Base-by-base conservation (phyloP, 164 flowering plant genomes). In the Aristolochia californica region DNA sequence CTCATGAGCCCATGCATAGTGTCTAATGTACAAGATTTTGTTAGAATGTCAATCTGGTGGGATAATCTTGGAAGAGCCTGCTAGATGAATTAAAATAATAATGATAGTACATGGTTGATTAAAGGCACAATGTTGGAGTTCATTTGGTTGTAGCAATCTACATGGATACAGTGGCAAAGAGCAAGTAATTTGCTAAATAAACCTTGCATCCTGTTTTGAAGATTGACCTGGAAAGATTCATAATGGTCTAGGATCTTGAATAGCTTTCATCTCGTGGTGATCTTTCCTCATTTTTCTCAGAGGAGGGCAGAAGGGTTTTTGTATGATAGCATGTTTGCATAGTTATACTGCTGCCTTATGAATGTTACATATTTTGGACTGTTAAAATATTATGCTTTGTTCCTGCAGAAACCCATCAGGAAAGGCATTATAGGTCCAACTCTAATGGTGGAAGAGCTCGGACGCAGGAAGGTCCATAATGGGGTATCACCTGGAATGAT, bases 371-470 rank as follows among this genome's bases (percentile, higher is more conserved):
- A 34, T 34, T 8, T 34, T 5, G 40, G 40, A n/a, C 10, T 34
- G 40, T 34, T 34, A n/a, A n/a, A n/a, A n/a, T 7, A 34, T 3
- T 34, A 5, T 34, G 4, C 40, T 34, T 7, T 34, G 11, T 34
- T 34, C 40, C 40, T 77, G 72, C 78, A 88, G 96, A 81, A 75
- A 73, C 96, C 99, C n/a, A 87, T 89, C 30, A 72, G 96, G 74
- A 83, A 66, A 70, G 99, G 99, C 45, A 85, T 78, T 51, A 67
- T 83, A 43, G 85, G 95, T 17, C 84, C 72, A 55, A 75, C 94
- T 49, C 77, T 93, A n/a, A 77, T 82, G 82, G 83, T 93, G 72
- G 88, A 93, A 75, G 96, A 89, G 70, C 63, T 76, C 30, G 99
- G 97, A 24, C 88, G 88, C 34, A 81, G 82, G 61, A 87, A 66